Conservation (phyloP, 1,139 yeast species). For the Kurtzmaniella natalensis region DNA sequence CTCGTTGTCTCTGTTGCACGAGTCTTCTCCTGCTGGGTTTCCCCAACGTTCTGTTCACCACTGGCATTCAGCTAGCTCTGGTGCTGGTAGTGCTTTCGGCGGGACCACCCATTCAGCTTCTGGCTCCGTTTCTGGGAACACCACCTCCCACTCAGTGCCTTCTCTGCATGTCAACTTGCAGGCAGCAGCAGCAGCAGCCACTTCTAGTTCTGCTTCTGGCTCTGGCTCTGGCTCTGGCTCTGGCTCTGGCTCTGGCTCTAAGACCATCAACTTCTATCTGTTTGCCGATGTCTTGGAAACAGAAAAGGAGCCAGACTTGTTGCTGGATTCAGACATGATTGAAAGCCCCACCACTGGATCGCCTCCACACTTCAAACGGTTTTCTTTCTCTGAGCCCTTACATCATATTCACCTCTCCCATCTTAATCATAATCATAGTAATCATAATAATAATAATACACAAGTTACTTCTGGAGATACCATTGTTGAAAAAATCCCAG, state of each 20-base stretch:
- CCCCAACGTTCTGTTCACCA: too few species aligned
- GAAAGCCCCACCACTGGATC: constrained; percentile 3
- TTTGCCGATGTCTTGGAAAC: constrained; percentile 28
- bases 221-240: too few species aligned
- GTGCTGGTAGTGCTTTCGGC: too few species aligned
- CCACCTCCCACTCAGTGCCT: too few species aligned
- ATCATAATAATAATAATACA: not conserved
- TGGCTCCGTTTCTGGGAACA: too few species aligned
- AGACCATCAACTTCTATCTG: constrained; percentile 27
- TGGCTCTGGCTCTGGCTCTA: too few species aligned
- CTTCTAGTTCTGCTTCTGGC: too few species aligned
- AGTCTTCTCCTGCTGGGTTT: not conserved
- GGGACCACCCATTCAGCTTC: too few species aligned
- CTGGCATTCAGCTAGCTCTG: not conserved
- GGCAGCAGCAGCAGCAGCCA: not conserved
- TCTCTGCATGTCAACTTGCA: too few species aligned
- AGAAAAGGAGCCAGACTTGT: constrained; percentile 10
- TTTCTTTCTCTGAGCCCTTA: constrained; percentile 6
- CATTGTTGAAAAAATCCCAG: too few species aligned
- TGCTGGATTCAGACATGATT: constrained; percentile 3
- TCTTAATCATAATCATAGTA: constrained; percentile 1
- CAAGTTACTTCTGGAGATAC: not conserved
- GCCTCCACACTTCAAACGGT: constrained; percentile 6
- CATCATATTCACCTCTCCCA: not conserved
- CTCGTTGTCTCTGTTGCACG: not conserved